Evolutionary conservation across 106 monocot genomes (phyloP).

Genomic region (Phalaenopsis equestris): DNA sequence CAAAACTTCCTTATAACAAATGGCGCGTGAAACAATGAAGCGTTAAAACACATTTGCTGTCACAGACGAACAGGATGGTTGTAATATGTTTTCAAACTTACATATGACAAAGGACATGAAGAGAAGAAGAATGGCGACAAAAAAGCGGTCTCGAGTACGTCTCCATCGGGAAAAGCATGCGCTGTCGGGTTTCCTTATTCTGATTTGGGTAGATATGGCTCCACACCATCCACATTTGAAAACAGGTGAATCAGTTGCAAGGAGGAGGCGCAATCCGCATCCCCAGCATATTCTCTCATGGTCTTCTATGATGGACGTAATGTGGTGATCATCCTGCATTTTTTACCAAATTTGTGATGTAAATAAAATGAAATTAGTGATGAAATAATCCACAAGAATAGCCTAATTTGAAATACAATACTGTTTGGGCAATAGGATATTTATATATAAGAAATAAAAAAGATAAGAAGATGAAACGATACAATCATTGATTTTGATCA

Average conservation of each 20-base stretch:
- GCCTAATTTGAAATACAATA: background rate
- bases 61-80: too few species aligned
- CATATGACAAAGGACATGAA: constrained; percentile 85
- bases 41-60: too few species aligned
- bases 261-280: constrained; percentile 71
- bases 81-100: constrained; percentile 16
- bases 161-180: constrained; percentile 76
- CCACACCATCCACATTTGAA: constrained; percentile 99
- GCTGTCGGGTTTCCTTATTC: constrained; percentile 47
- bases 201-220: constrained; percentile 57
- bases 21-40: too few species aligned
- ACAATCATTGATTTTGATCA: background rate
- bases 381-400: background rate
- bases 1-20: too few species aligned
- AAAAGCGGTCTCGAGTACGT: constrained; percentile 42
- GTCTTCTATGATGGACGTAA: constrained; percentile 24
- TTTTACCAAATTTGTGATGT: background rate
- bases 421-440: background rate
- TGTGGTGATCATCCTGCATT: constrained; percentile 38
- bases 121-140: constrained; percentile 53
- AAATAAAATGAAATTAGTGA: background rate
- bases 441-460: background rate
- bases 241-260: constrained; percentile 50
- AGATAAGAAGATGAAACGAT: background rate
- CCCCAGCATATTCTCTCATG: constrained; percentile 77